A percentile compares a stretch with the other conserved stretches of the same genome.
phyloP scores from a whole-genome alignment of 106 monocot genomes.

The Phalaenopsis equestris region DNA sequence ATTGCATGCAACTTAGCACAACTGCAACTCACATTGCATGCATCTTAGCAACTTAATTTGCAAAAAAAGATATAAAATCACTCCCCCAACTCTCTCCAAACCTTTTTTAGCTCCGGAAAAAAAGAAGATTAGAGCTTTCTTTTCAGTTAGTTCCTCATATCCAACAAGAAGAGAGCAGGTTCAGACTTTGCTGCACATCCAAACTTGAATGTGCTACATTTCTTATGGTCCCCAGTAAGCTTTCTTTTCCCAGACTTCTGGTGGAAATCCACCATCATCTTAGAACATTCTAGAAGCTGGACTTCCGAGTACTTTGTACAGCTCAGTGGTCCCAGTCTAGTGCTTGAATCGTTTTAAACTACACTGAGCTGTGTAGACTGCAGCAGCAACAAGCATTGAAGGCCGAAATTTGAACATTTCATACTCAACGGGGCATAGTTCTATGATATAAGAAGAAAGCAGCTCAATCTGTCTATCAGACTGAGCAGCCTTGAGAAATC shows the following conservation, averaged over 20 bases:
- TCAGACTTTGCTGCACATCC: conserved; percentile 46
- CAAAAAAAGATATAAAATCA: no score
- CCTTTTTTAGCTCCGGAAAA: no score
- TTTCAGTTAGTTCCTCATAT: neutral
- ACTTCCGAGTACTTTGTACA: no score
- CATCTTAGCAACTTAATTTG: no score
- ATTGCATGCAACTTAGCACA: no score
- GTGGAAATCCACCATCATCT: conserved; percentile 73
- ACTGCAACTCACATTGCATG: no score
- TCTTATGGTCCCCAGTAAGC: conserved; percentile 56
- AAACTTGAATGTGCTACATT: conserved; percentile 60
- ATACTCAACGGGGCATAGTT: conserved; percentile 64
- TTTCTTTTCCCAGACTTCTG: conserved; percentile 50
- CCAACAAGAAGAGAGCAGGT: no score
- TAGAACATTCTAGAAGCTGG: conserved; percentile 67
- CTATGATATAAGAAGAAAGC: conserved; percentile 14
- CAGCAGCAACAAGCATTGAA: conserved; percentile 60
- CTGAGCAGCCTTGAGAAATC: no score
- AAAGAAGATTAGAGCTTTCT: no score
- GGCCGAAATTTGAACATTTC: conserved; percentile 74
- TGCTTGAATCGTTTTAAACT: conserved; percentile 40
- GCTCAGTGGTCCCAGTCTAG: conserved; percentile 57
- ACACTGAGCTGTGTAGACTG: conserved; percentile 18
- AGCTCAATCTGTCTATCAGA: no score
- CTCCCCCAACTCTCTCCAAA: no score